A percentile compares a stretch with the other conserved stretches of the same genome.
These are phyloP conservation scores for Leccinum boreale DNA, from an alignment of 768 basidiomycete species.

Conservation along the genomic window DNA sequence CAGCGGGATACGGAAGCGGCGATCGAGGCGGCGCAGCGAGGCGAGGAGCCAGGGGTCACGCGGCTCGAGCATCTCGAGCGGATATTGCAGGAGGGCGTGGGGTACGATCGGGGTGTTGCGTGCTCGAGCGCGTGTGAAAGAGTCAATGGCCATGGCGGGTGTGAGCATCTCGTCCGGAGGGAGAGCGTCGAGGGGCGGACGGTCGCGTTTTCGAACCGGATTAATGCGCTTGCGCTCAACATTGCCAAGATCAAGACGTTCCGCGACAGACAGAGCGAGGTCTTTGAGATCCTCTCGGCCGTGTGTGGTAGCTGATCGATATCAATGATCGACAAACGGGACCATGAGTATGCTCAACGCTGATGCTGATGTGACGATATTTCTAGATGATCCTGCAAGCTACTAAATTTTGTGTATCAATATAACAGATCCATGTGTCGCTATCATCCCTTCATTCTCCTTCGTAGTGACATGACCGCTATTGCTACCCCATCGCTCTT, in stretches of 20 bases:
- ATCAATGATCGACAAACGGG: not conserved
- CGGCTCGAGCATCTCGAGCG: constrained; percentile 55
- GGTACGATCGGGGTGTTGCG: constrained; percentile 26
- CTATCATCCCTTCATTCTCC: not conserved
- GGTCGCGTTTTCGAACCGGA: constrained; percentile 70
- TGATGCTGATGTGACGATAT: not conserved
- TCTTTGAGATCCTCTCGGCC: constrained; percentile 54
- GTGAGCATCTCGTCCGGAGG: constrained; percentile 32
- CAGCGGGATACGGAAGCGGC: constrained; percentile 54
- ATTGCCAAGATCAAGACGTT: constrained; percentile 74
- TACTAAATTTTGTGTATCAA: not conserved
- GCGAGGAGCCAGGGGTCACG: constrained; percentile 37
- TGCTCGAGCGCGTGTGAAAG: not conserved
- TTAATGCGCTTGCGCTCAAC: constrained; percentile 69
- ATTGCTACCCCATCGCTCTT: not conserved
- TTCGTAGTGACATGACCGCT: not conserved
- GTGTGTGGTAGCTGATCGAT: constrained; percentile 18
- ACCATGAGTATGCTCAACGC: not conserved
- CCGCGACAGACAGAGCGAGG: constrained; percentile 62
- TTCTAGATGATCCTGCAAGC: not conserved
- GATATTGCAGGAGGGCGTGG: constrained; percentile 61
- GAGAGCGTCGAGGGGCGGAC: constrained; percentile 62
- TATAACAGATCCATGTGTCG: too few species aligned
- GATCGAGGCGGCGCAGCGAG: constrained; percentile 36
- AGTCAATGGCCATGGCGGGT: not conserved